These are phyloP conservation scores for Lizonia empirigonia DNA, from an alignment of 2,329 filamentous ascomycete species.

Conservation along the genomic window DNA sequence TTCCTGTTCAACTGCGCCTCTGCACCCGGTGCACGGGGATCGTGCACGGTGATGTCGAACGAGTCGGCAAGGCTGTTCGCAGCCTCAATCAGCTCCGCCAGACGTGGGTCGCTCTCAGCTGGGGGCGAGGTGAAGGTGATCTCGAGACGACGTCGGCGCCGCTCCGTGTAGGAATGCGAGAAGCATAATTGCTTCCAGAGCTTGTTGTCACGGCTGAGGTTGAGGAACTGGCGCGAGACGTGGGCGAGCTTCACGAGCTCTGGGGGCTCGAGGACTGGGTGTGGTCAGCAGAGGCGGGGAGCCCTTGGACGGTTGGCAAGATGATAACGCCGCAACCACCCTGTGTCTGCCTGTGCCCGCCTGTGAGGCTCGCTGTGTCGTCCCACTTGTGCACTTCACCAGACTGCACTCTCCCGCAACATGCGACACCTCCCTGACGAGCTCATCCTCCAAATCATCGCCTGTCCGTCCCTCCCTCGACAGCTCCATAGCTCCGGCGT, in stretches of 20 bases:
- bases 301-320: neutral
- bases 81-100: constrained; percentile 51
- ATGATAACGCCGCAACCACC: neutral
- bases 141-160: constrained; percentile 58
- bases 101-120: constrained; percentile 48
- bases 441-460: constrained; percentile 51
- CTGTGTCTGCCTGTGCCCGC: too few relatives aligned
- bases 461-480: constrained; percentile 38
- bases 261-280: too few relatives aligned
- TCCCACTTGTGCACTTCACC: neutral
- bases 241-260: neutral
- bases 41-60: constrained; percentile 31
- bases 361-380: neutral
- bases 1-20: constrained; percentile 41
- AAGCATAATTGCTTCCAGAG: constrained; percentile 81
- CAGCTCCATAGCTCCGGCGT: too few relatives aligned
- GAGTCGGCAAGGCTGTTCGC: constrained; percentile 42
- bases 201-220: constrained; percentile 62
- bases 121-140: constrained; percentile 11
- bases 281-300: constrained; percentile 3
- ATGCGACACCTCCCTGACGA: constrained; percentile 44
- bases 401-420: neutral
- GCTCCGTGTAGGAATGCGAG: constrained; percentile 68
- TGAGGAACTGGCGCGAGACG: neutral
- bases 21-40: constrained; percentile 37